Evolutionary conservation across 768 basidiomycete genomes (phyloP), one percentile per base, ranked within the genome.

Genomic region (Russula lepida): DNA sequence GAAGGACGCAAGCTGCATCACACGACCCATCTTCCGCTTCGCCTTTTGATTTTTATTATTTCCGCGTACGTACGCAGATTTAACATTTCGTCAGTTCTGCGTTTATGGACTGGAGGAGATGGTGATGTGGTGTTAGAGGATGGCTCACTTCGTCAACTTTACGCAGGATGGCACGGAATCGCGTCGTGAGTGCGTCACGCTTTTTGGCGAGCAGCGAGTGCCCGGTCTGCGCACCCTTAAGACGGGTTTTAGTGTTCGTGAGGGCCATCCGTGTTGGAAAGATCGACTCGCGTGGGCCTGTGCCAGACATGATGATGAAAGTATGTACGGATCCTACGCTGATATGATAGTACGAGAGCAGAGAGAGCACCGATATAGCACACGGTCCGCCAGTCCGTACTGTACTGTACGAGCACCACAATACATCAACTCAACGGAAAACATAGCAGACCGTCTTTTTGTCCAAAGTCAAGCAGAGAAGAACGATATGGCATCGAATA

Each of bases 1-100:
- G 80, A 99, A 97, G 44, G 97, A 98, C 27, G 97, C 97, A 54
- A 98, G 81, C 73, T 99, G 97, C 86, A 99, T 97, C 27, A 98
- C 95, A 61, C 91, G 82, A 32, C 97, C 97, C 97, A 98, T 99
- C 77, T 98, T 95, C 61, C 94, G 84, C 74, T 99, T 99, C 11
- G 97, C 95, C 95, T 98, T 60, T 21, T n/a, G n/a, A n/a, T n/a
- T n/a, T n/a, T n/a, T n/a, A n/a, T n/a, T n/a, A n/a, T n/a, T n/a
- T n/a, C n/a, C n/a, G n/a, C n/a, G n/a, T n/a, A n/a, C n/a, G n/a
- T n/a, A n/a, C 8, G 13, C 25, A 52, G 9, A 39, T 41, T 6
- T n/a, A n/a, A 15, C 33, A 33, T 35, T 35, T 25, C 21, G 23
- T 54, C n/a, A 54, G 53, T 53, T 37, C 23, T 19, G 4, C 9